Evolutionary conservation across 176 grass and related monocot species (phyloP), one percentile per base, ranked within the genome.

Genomic region (Elaeis guineensis): DNA sequence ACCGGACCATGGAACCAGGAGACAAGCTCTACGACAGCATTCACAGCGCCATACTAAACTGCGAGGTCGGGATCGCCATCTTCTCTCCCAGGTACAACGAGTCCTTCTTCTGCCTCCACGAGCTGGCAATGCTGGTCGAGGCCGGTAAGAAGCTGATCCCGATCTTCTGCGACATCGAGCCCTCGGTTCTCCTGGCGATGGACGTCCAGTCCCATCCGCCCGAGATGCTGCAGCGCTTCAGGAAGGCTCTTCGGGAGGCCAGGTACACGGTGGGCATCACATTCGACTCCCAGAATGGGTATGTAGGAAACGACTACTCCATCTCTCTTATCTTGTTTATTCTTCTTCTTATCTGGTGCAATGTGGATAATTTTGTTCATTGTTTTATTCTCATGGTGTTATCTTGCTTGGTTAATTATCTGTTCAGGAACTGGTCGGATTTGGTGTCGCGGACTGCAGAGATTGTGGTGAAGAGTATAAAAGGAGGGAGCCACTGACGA

Each of bases 151-250:
- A 22, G 44, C 55, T 95, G 48, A 95, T 95, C 72, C 90, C 90
- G 1, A 81, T 95, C 58, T 95, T 95, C 57, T 86, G 53, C 59
- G 75, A 86, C 32, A 77, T 95, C 83, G 86, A 89, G 55, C 90
- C 90, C 0, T 90, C 90, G 3, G 73, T 90, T 16, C 75, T 95
- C 64, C 6, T 79, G 5, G 66, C 80, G 0, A 30, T 69, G 1
- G 66, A 75, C 19, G 16, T 52, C 14, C 35, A 69, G 5, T 74
- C 73, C 56, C 21, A 52, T 58, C 22, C 64, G 1, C 71, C 62
- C 1, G 71, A 74, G 25, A 71, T 86, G 23, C 68, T 95, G 6
- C 24, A 86, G 7, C 54, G 77, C 5, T 95, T 70, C 86, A 73
- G 3, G 17, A 26, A 48, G 50, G 90, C 86, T 5, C 63, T 95